Evolutionary conservation across 345 rosid species (phyloP).

Genomic region (Eucalyptus tenuipes): DNA sequence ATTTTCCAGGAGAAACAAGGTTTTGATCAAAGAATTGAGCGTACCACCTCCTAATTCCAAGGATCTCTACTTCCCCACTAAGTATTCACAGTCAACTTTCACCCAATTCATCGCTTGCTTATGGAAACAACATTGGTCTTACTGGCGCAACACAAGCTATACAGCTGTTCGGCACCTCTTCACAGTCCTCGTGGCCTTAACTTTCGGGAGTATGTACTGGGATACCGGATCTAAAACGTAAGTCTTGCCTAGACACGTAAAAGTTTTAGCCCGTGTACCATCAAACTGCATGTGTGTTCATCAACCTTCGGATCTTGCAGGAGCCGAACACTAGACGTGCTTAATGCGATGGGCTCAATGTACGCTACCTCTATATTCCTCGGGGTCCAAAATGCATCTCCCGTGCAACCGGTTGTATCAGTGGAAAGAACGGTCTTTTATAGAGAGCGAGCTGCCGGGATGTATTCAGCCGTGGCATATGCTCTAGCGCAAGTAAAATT

Average conservation of each 20-base stretch:
- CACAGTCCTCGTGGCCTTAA: slow-evolving; percentile 16
- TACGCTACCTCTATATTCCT: slow-evolving; percentile 21
- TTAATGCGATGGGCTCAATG: slow-evolving; percentile 33
- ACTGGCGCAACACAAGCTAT: slow-evolving; percentile 34
- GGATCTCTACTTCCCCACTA: slow-evolving; percentile 15
- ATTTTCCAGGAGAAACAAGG: slow-evolving; percentile 42
- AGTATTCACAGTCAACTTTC: slow-evolving; percentile 13
- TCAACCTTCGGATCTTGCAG: not conserved
- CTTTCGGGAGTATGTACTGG: slow-evolving; percentile 32
- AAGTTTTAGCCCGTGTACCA: not conserved
- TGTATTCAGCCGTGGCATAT: slow-evolving; percentile 40
- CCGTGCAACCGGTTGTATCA: slow-evolving; percentile 30
- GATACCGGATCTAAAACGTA: slow-evolving; percentile 20
- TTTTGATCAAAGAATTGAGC: slow-evolving; percentile 12
- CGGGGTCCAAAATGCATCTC: slow-evolving; percentile 12
- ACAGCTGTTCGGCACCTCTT: slow-evolving; percentile 26
- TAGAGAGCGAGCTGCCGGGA: slow-evolving; percentile 40
- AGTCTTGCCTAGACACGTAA: not conserved
- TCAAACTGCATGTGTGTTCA: not conserved
- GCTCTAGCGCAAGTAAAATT: slow-evolving; percentile 34
- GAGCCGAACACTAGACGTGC: slow-evolving; percentile 1
- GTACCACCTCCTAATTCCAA: slow-evolving; percentile 12
- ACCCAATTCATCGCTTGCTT: slow-evolving; percentile 27
- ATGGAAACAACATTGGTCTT: slow-evolving; percentile 35
- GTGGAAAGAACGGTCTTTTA: slow-evolving; percentile 37